phyloP scores from a whole-genome alignment of 163 green algal species.

The Smithsoniella earleae region DNA sequence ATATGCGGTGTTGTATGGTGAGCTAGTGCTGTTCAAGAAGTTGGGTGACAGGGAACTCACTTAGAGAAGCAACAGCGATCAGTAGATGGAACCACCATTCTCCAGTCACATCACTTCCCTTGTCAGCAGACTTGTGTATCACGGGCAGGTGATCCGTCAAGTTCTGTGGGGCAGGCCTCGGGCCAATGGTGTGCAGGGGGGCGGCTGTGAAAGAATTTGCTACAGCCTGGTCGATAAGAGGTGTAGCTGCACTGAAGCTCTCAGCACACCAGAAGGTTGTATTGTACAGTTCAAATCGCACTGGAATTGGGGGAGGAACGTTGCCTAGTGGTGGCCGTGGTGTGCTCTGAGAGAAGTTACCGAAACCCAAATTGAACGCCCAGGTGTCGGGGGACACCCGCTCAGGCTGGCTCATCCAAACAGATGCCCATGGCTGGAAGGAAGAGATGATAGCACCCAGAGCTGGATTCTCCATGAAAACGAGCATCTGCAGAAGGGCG shows the following conservation, averaged over 20 bases:
- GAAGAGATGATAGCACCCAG: neutral
- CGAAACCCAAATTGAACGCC: neutral
- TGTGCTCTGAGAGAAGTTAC: neutral
- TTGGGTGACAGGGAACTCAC: no score
- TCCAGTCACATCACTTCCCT: no score
- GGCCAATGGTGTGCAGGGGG: neutral
- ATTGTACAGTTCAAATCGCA: neutral
- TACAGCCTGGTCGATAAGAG: neutral
- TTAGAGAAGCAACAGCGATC: no score
- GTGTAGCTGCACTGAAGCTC: neutral
- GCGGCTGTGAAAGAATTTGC: neutral
- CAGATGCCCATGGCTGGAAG: neutral
- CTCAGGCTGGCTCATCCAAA: neutral
- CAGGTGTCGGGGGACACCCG: neutral
- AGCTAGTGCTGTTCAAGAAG: no score
- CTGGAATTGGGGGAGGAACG: neutral
- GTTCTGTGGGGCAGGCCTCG: neutral
- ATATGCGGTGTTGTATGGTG: no score
- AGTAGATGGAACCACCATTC: no score
- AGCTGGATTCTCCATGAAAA: neutral
- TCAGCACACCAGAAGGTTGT: constrained; percentile 2
- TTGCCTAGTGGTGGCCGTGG: no score
- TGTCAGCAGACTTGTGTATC: no score
- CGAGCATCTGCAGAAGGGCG: constrained; percentile 3
- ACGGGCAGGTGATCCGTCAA: neutral